Conservation (phyloP, 441 rosid species). For the Bocquillonia castaneifolia region DNA sequence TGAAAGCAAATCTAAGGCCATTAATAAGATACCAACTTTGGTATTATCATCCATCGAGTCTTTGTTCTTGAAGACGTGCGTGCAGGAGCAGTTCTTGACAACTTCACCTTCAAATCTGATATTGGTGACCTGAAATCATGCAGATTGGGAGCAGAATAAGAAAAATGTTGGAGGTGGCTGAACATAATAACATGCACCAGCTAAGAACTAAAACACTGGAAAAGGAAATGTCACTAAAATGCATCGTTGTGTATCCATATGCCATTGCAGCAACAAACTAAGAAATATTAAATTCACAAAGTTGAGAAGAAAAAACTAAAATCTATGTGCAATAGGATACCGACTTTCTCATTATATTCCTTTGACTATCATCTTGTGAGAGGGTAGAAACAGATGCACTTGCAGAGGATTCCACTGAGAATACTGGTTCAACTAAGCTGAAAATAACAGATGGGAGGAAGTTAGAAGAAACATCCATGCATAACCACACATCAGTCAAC, state of each 20-base stretch:
- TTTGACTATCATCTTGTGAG: conserved; percentile 36
- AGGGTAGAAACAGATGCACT: conserved; percentile 37
- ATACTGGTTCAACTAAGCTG: conserved; percentile 28
- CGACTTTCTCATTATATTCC: conserved; percentile 50
- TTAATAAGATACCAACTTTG: conserved; percentile 42
- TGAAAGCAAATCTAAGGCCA: conserved; percentile 10
- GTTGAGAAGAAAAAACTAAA: neutral
- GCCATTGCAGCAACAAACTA: conserved; percentile 25
- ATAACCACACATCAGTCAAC: neutral
- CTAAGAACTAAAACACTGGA: neutral
- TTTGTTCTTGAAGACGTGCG: conserved; percentile 44
- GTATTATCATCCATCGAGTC: conserved; percentile 37
- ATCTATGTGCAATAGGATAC: conserved; percentile 25
- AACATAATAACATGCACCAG: neutral
- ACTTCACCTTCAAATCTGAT: conserved; percentile 38
- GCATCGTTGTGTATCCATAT: neutral
- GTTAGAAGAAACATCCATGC: neutral
- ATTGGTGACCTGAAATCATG: conserved; percentile 43
- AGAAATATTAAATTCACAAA: conserved; percentile 9
- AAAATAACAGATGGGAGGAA: conserved; percentile 5
- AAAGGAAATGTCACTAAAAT: neutral
- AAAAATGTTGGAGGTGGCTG: neutral
- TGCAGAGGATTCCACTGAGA: conserved; percentile 28
- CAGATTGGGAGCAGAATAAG: neutral
- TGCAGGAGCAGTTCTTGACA: conserved; percentile 40